A percentile compares a stretch with the other conserved stretches of the same genome.
Evolutionary conservation across 495 filamentous ascomycete species (phyloP).

Genomic region (Halenospora varia): DNA sequence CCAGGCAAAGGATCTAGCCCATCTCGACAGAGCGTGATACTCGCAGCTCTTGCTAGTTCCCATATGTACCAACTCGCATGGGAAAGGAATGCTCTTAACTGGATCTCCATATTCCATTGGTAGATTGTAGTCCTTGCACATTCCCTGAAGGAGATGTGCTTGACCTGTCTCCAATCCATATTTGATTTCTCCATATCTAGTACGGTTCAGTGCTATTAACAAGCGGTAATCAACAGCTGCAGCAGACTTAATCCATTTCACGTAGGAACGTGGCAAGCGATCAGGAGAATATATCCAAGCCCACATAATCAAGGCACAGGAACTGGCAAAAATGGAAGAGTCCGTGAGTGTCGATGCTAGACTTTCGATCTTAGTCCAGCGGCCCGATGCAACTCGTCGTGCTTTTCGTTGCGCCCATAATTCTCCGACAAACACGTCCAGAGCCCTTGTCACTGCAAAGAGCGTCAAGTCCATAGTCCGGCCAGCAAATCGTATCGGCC

Average conservation of each 20-base stretch:
- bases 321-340: constrained; percentile 70
- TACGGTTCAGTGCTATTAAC: constrained; percentile 67
- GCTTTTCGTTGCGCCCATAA: constrained; percentile 53
- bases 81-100: constrained; percentile 65
- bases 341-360: constrained; percentile 54
- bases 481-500: constrained; percentile 53
- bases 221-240: constrained; percentile 78
- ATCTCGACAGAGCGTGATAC: constrained; percentile 67
- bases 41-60: constrained; percentile 75
- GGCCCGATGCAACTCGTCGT: constrained; percentile 31
- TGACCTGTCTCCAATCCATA: constrained; percentile 81
- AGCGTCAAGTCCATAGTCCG: constrained; percentile 84
- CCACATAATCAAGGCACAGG: constrained; percentile 81
- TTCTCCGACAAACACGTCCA: constrained; percentile 66
- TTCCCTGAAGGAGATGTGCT: constrained; percentile 61
- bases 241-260: constrained; percentile 77
- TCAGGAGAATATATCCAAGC: constrained; percentile 77
- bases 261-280: constrained; percentile 70
- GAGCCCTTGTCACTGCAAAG: constrained; percentile 70
- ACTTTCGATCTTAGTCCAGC: constrained; percentile 49
- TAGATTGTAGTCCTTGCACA: constrained; percentile 71
- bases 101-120: constrained; percentile 77
- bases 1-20: constrained; percentile 67
- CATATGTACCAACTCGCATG: constrained; percentile 88
- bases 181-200: constrained; percentile 55